Evolutionary conservation across 2,329 filamentous ascomycete genomes (phyloP), one percentile per base, ranked within the genome.

Genomic region (Colletotrichum orchidophilum): DNA sequence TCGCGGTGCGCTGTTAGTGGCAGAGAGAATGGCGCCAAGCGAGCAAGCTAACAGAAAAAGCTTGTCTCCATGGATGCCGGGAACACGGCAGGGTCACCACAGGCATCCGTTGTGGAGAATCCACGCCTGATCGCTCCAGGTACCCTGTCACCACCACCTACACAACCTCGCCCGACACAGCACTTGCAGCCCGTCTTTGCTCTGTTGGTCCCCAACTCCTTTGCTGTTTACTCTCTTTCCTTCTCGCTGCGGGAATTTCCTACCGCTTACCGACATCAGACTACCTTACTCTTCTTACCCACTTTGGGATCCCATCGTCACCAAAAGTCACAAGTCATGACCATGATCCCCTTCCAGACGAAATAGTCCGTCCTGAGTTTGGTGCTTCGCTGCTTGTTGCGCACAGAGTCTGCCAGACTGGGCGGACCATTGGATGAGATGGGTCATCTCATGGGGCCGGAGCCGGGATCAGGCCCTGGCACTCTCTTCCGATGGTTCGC

Each of bases 41-140:
- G 39, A 26, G 50, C 60, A 71, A n/a, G n/a, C n/a, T n/a, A n/a
- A 33, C 39, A 24, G 7, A 66, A 57, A 72, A 72, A 72, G 70
- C 70, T 72, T 72, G 70, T 70, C 70, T 72, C 66, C 61, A 70
- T 66, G 65, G 69, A 69, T 69, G 70, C 70, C 66, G 70, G 70
- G 55, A 70, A 71, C 53, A 71, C 54, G 70, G 70, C 70, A 72
- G 70, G 66, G 66, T 50, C 58, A 50, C 24, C 64, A 70, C 52
- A 61, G 53, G 58, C 31, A 57, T 50, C 64, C 33, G 46, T 52
- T 49, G 67, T 61, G 67, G 66, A 33, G 67, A 59, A 55, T 46
- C 18, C 39, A 46, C 39, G 39, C 39, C 39, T 46, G 39, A 46
- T 46, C 39, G 39, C 18, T 46, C 39, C 18, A 21, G 15, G 7